These are phyloP conservation scores for Flaveria bidentis DNA, from an alignment of 129 eudicot genomes.

Conservation along the genomic window DNA sequence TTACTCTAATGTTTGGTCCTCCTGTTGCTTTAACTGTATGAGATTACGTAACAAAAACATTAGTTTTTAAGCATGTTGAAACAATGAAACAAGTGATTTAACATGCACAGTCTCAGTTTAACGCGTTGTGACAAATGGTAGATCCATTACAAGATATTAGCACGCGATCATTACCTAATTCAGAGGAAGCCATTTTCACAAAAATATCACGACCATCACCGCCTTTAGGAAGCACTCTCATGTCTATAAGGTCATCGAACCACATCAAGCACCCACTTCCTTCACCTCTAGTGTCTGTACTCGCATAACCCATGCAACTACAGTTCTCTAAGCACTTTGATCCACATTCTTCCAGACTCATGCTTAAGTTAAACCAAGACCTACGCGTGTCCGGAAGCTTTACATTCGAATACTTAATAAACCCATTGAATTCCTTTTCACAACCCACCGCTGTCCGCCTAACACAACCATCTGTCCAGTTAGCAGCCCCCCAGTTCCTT, in stretches of 20 bases:
- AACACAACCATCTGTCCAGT: constrained; percentile 19
- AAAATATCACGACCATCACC: constrained; percentile 13
- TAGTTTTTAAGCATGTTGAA: background rate
- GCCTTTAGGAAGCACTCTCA: background rate
- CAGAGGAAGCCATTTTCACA: constrained; percentile 23
- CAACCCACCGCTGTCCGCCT: constrained; percentile 16
- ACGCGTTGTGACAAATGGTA: no score
- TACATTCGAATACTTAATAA: constrained; percentile 17
- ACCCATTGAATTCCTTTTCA: constrained; percentile 4
- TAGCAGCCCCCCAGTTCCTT: constrained; percentile 14
- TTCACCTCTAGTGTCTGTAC: background rate
- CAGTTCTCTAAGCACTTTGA: constrained; percentile 16
- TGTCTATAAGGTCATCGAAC: constrained; percentile 22
- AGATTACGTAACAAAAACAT: background rate
- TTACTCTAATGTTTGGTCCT: background rate
- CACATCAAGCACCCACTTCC: constrained; percentile 18
- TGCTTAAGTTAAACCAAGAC: constrained; percentile 13
- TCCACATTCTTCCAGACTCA: constrained; percentile 10
- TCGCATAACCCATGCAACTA: constrained; percentile 19
- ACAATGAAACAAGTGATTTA: background rate
- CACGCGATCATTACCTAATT: background rate
- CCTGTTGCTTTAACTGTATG: background rate
- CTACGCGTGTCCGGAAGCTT: constrained; percentile 9
- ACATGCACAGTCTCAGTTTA: no score
- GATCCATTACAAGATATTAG: no score